Evolutionary conservation across 2,329 filamentous ascomycete species (phyloP).

Genomic region (Lachnellula suecica): DNA sequence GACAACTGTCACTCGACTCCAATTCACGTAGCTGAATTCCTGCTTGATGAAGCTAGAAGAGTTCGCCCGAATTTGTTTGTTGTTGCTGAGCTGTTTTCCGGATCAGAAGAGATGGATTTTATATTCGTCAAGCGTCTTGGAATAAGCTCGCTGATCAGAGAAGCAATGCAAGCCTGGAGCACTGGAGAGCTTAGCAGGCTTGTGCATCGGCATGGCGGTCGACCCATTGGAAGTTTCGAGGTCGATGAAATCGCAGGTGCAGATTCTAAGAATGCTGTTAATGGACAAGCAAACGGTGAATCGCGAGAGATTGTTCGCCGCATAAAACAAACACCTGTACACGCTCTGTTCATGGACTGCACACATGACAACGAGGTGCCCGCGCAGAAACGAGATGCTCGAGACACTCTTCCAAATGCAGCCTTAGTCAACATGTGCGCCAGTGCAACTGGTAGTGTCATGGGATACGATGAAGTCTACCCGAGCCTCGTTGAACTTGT

Average conservation of each 20-base stretch:
- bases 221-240: slow-evolving; percentile 95
- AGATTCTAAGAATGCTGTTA: slow-evolving; percentile 41
- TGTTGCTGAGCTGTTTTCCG: slow-evolving; percentile 92
- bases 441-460: slow-evolving; percentile 91
- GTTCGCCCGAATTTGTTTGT: slow-evolving; percentile 87
- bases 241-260: slow-evolving; percentile 78
- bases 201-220: slow-evolving; percentile 89
- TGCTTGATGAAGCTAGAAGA: slow-evolving; percentile 88
- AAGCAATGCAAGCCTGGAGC: slow-evolving; percentile 98
- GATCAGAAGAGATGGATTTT: slow-evolving; percentile 94
- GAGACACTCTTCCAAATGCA: slow-evolving; percentile 91
- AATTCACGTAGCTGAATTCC: slow-evolving; percentile 88
- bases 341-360: slow-evolving; percentile 98
- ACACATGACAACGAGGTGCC: slow-evolving; percentile 98
- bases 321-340: slow-evolving; percentile 85
- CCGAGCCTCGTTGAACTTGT: slow-evolving; percentile 92
- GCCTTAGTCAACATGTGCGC: slow-evolving; percentile 95
- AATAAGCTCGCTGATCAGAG: slow-evolving; percentile 86
- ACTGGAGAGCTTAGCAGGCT: slow-evolving; percentile 89
- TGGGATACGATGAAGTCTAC: slow-evolving; percentile 97
- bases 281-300: slow-evolving; percentile 30
- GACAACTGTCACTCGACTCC: slow-evolving; percentile 98
- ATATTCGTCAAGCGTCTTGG: slow-evolving; percentile 92
- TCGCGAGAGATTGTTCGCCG: slow-evolving; percentile 60
- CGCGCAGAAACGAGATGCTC: slow-evolving; percentile 89